phyloP scores from a whole-genome alignment of 108 stramenopile species.

The Epithemia pelagica region DNA sequence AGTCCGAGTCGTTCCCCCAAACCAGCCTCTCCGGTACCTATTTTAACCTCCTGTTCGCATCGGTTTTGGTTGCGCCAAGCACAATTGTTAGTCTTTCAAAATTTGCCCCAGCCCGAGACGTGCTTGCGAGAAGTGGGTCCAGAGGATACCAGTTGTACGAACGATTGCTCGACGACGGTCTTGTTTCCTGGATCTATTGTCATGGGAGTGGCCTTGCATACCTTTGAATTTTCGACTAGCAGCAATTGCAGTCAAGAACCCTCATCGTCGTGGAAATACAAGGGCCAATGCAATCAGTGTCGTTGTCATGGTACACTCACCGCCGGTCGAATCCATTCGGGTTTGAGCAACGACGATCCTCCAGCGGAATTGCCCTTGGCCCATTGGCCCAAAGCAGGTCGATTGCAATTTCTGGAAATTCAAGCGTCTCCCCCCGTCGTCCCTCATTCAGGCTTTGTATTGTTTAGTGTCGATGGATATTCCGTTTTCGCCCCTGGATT shows the following conservation, averaged over 20 bases:
- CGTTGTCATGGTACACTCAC: too few species aligned
- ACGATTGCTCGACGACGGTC: background rate
- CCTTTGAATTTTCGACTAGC: background rate
- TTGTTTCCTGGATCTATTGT: background rate
- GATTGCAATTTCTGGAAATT: background rate
- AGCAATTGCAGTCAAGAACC: background rate
- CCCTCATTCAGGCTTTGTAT: conserved; percentile 29
- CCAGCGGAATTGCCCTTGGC: background rate
- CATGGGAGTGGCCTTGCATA: background rate
- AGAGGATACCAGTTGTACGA: background rate
- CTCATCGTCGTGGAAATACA: background rate
- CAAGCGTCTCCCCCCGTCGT: background rate
- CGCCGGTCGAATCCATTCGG: too few species aligned
- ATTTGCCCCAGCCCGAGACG: background rate
- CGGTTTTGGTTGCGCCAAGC: background rate
- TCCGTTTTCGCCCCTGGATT: conserved; percentile 45
- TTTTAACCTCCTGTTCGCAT: background rate
- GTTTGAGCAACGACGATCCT: background rate
- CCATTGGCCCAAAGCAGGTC: background rate
- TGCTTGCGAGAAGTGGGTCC: too few species aligned
- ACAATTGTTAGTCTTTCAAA: background rate
- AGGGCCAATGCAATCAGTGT: background rate
- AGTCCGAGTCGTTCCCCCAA: too few species aligned
- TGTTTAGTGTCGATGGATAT: conserved; percentile 45
- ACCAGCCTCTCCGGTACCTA: too few species aligned